Evolutionary conservation across 2,329 filamentous ascomycete species (phyloP).

Genomic region (Fusarium decemcellulare): DNA sequence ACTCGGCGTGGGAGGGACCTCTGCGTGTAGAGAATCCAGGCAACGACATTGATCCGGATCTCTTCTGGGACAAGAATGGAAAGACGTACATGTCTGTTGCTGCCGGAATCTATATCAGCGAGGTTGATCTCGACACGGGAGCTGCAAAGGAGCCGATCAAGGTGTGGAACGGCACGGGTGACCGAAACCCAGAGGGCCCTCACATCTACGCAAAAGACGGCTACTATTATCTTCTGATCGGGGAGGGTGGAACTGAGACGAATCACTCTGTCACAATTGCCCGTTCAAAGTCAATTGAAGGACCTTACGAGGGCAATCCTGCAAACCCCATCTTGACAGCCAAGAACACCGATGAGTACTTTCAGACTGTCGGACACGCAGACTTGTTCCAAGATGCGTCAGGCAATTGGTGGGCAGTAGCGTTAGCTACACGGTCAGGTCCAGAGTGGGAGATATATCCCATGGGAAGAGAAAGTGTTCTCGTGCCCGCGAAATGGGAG

Average conservation of each 20-base stretch:
- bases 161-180: constrained; percentile 62
- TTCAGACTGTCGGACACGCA: constrained; percentile 60
- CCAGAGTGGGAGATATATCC: constrained; percentile 60
- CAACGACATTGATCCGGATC: constrained; percentile 46
- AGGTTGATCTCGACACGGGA: constrained; percentile 12
- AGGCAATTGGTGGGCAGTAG: constrained; percentile 67
- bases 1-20: constrained; percentile 55
- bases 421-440: constrained; percentile 58
- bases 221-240: constrained; percentile 65
- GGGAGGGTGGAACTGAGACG: constrained; percentile 62
- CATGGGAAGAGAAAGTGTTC: constrained; percentile 68
- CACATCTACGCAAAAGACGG: constrained; percentile 60
- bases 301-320: constrained; percentile 58
- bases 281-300: constrained; percentile 54
- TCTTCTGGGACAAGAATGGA: constrained; percentile 20
- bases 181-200: constrained; percentile 51
- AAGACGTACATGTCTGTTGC: constrained; percentile 54
- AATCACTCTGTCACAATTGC: constrained; percentile 61
- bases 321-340: constrained; percentile 62
- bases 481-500: constrained; percentile 63
- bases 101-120: constrained; percentile 46
- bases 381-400: constrained; percentile 59
- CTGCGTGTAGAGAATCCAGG: constrained; percentile 46
- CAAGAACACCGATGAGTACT: constrained; percentile 54
- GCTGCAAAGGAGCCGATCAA: constrained; percentile 21